Percentiles rank a stretch among this genome's conserved stretches.
phyloP scores from a whole-genome alignment of 257 asterid species.

The Solanum paucissectum region DNA sequence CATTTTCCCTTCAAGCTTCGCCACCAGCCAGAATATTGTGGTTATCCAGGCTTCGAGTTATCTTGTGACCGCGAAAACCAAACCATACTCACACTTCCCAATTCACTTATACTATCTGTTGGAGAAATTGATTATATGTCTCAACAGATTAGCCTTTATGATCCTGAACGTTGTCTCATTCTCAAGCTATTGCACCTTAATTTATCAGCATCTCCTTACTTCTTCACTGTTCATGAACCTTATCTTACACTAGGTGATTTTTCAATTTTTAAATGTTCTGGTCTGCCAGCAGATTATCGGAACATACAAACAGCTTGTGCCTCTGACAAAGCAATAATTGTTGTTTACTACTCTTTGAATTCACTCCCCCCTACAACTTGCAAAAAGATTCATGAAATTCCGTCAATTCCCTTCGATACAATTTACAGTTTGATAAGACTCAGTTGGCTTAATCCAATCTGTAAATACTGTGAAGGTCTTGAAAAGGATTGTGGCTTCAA shows the following conservation, averaged over 20 bases:
- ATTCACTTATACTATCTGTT: background rate
- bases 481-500: background rate
- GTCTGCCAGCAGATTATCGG: background rate
- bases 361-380: background rate
- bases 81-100: constrained; percentile 1
- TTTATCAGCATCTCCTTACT: background rate
- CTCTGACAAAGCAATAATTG: background rate
- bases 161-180: background rate
- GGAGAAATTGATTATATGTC: background rate
- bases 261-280: background rate
- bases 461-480: background rate
- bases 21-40: background rate
- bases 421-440: accelerated
- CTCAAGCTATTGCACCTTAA: background rate
- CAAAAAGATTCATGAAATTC: background rate
- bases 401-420: background rate
- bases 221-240: background rate
- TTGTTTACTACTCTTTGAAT: background rate
- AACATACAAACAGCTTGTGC: background rate
- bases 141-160: background rate
- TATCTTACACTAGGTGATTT: background rate
- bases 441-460: background rate
- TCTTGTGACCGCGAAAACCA: background rate
- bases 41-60: constrained; percentile 1
- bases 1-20: constrained; percentile 1